Evolutionary conservation across 2,329 filamentous ascomycete species (phyloP).

Genomic region (Exophiala mesophila): DNA sequence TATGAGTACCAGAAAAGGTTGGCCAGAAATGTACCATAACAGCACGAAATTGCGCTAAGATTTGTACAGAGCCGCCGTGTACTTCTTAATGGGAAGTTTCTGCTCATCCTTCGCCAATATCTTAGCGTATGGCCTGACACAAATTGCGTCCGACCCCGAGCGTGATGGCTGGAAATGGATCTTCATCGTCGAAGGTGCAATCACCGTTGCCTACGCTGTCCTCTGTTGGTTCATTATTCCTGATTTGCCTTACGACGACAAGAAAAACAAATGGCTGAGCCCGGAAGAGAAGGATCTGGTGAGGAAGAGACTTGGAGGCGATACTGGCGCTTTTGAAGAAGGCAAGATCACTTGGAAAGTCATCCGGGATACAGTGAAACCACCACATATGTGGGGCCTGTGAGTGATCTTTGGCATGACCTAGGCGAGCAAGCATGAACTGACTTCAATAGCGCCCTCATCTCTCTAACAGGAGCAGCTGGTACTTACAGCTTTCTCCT

Average conservation of each 20-base stretch:
- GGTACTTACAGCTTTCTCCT: slow-evolving; percentile 68
- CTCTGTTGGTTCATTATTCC: slow-evolving; percentile 65
- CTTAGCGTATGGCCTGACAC: slow-evolving; percentile 63
- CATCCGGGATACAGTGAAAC: slow-evolving; percentile 42
- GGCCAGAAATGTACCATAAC: too few relatives aligned
- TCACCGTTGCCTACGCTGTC: slow-evolving; percentile 55
- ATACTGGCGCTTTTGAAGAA: slow-evolving; percentile 54
- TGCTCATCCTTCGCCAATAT: slow-evolving; percentile 56
- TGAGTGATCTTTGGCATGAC: too few relatives aligned
- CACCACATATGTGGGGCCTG: too few relatives aligned
- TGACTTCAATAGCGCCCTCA: too few relatives aligned
- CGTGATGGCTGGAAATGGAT: slow-evolving; percentile 64
- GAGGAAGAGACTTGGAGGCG: slow-evolving; percentile 52
- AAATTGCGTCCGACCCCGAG: slow-evolving; percentile 51
- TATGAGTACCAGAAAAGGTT: slow-evolving; percentile 33
- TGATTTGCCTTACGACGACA: slow-evolving; percentile 57
- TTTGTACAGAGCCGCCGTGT: slow-evolving; percentile 28
- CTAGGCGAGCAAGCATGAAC: too few relatives aligned
- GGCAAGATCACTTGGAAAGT: slow-evolving; percentile 40
- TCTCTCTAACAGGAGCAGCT: slow-evolving; percentile 36
- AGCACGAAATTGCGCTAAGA: too few relatives aligned
- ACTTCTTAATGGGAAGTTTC: slow-evolving; percentile 30
- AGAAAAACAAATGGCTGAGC: slow-evolving; percentile 54
- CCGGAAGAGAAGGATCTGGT: slow-evolving; percentile 52
- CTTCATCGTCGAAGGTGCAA: slow-evolving; percentile 61